A percentile compares a stretch with the other conserved stretches of the same genome.
phyloP scores from a whole-genome alignment of 208 protist species.

The Leishmania aethiopica region DNA sequence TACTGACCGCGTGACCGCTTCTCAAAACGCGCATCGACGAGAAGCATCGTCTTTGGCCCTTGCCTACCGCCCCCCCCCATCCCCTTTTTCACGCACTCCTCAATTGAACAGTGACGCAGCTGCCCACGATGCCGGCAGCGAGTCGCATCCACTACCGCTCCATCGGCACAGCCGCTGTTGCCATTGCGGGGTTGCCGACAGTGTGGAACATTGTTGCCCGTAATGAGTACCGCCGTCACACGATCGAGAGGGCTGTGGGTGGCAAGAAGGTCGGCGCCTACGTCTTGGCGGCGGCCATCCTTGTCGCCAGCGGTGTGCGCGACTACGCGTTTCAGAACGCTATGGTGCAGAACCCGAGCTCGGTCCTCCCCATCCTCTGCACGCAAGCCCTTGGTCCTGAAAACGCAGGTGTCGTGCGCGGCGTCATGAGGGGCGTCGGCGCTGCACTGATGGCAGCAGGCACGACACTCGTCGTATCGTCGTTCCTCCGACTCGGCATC shows the following conservation, averaged over 20 bases:
- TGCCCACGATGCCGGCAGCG: background rate
- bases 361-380: conserved; percentile 33
- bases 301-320: conserved; percentile 56
- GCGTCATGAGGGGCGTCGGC: conserved; percentile 26
- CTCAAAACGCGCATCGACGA: too few relatives aligned
- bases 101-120: background rate
- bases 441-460: conserved; percentile 52
- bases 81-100: background rate
- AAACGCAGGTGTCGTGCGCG: background rate
- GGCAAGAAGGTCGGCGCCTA: conserved; percentile 78
- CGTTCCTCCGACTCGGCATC: conserved; percentile 82
- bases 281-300: conserved; percentile 85
- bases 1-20: too few relatives aligned
- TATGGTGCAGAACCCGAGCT: conserved; percentile 43
- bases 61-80: too few relatives aligned
- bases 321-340: conserved; percentile 79
- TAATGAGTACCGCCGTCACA: conserved; percentile 85
- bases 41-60: too few relatives aligned
- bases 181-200: conserved; percentile 68
- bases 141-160: conserved; percentile 35
- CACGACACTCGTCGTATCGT: conserved; percentile 69
- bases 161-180: conserved; percentile 43
- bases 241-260: conserved; percentile 57
- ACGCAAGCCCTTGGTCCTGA: conserved; percentile 2
- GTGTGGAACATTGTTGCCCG: conserved; percentile 93